These are phyloP conservation scores for Acer campestre DNA, from an alignment of 345 rosid species.

Conservation along the genomic window DNA sequence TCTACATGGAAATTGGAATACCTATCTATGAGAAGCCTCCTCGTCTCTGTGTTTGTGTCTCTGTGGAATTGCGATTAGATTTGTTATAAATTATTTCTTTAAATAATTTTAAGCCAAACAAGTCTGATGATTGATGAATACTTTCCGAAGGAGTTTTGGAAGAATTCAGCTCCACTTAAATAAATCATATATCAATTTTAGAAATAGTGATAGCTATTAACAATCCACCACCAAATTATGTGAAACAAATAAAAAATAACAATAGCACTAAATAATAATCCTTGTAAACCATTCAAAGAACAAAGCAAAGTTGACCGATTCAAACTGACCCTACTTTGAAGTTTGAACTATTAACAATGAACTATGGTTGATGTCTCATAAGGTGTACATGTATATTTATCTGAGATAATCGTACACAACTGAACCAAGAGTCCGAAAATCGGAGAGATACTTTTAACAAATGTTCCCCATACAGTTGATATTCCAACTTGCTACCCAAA, in stretches of 20 bases:
- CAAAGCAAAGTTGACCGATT: not conserved
- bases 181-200: no score
- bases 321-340: not conserved
- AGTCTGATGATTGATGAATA: no score
- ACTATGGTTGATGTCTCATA: not conserved
- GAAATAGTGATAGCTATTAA: no score
- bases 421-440: not conserved
- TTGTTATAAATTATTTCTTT: no score
- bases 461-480: constrained; percentile 1
- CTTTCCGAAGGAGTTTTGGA: no score
- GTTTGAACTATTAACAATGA: not conserved
- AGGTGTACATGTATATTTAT: not conserved
- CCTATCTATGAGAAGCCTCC: no score
- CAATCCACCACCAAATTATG: no score
- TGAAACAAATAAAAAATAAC: not conserved
- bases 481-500: not conserved
- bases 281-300: not conserved
- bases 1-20: no score
- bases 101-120: no score
- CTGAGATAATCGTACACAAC: not conserved
- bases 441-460: not conserved
- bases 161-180: no score
- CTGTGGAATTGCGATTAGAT: no score
- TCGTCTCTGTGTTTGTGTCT: no score
- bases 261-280: not conserved